Base-by-base conservation (phyloP, 2,329 filamentous ascomycete species). In the Ophiostoma pallidulum region DNA sequence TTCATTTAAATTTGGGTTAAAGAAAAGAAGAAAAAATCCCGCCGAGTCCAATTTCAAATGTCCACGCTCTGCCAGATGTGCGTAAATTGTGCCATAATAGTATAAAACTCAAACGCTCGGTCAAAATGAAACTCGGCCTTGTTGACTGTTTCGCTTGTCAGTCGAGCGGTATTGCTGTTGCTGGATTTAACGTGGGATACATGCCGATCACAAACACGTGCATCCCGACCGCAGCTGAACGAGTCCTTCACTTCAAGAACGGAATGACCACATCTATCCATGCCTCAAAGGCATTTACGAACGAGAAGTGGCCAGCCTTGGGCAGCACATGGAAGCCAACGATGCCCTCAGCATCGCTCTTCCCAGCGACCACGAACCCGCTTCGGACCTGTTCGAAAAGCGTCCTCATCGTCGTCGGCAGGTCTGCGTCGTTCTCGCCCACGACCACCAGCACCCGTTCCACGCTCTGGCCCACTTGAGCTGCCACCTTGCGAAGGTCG, bases 381-480 rank as follows among this genome's bases (percentile, higher is more conserved):
- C 54, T 46, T 29, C 67, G 58, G 22, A 71, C 59, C 41, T 59
- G 56, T 12, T 58, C 55, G n/a, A 63, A 55, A 60, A 70, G 64
- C 4, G 57, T 57, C 13, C 58, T 50, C 68, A 71, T 70, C 4
- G 58, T 57, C 39, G 58, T 48, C 0, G 65, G 64, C 26, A 70
- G 53, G 40, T 68, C 62, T 10, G 61, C 63, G 52, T 70, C 68
- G 16, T 66, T 64, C 45, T 68, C 65, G 0, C 69, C 66, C 0
- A 66, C 66, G 1, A 72, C 50, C 12, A 68, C 59, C 24, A 69
- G 47, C 1, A 62, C 66, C n/a, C 60, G 56, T 8, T 65, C 57
- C 1, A 69, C 62, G 18, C 58, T 57, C 2, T 48, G 32, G 0
- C 63, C 67, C 24, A 68, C 56, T 20, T 58, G 57, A 0, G 49